Evolutionary conservation across 305 asterid species (phyloP).

Genomic region (Rubia peregrina): DNA sequence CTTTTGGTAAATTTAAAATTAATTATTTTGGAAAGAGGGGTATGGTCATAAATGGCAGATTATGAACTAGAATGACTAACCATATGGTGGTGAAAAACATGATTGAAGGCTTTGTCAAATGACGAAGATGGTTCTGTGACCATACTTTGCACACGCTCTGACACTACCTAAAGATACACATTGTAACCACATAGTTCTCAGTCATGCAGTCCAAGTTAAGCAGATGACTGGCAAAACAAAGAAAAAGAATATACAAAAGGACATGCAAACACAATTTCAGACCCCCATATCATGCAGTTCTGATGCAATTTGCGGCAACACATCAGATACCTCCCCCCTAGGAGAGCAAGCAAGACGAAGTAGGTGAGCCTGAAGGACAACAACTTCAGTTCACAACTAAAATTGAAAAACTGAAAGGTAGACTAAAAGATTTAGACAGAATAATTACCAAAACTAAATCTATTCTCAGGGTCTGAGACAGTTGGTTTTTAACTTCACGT

Average conservation of each 20-base stretch:
- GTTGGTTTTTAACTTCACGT: constrained; percentile 35
- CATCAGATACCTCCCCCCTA: constrained; percentile 70
- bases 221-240: not conserved
- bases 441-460: constrained; percentile 76
- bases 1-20: not conserved
- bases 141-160: constrained; percentile 66
- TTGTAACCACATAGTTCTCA: constrained; percentile 1
- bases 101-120: constrained; percentile 65
- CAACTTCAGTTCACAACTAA: constrained; percentile 22
- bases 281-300: constrained; percentile 86
- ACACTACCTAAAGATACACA: constrained; percentile 47
- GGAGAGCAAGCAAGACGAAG: constrained; percentile 87
- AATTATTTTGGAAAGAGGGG: constrained; percentile 2
- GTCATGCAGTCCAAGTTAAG: constrained; percentile 3
- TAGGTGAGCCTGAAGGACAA: constrained; percentile 66
- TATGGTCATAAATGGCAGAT: not conserved
- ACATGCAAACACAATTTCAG: constrained; percentile 18
- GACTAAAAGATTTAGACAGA: constrained; percentile 11
- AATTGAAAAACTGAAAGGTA: constrained; percentile 13
- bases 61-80: constrained; percentile 33
- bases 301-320: constrained; percentile 72
- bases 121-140: constrained; percentile 58
- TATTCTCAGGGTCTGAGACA: constrained; percentile 46
- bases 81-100: constrained; percentile 58
- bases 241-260: constrained; percentile 17